A percentile compares a stretch with the other conserved stretches of the same genome.
Evolutionary conservation across 2,329 filamentous ascomycete genomes (phyloP).

Genomic region (Biscogniauxia mediterranea): DNA sequence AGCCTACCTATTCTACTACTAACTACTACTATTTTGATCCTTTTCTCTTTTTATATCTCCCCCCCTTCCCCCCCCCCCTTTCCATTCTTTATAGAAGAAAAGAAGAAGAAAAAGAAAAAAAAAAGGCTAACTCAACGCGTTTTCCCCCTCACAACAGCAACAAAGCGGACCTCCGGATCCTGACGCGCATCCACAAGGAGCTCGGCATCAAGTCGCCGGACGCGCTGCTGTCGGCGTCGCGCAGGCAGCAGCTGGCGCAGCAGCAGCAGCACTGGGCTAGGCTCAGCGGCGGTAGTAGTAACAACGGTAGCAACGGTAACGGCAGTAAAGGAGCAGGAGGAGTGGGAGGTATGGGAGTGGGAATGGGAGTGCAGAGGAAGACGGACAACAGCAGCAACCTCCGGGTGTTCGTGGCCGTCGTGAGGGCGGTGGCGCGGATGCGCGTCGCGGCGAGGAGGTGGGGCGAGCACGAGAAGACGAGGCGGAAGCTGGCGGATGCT

Average conservation of each 20-base stretch:
- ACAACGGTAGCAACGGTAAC: constrained; percentile 8
- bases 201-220: constrained; percentile 39
- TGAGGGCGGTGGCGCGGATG: constrained; percentile 54
- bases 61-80: constrained; percentile 5
- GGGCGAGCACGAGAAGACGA: constrained; percentile 50
- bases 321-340: too few species aligned
- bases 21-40: too few species aligned
- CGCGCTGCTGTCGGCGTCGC: constrained; percentile 20
- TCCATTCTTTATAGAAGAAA: too few species aligned
- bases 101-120: too few species aligned
- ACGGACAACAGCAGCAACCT: constrained; percentile 33
- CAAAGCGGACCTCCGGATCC: constrained; percentile 82
- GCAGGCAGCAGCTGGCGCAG: not conserved
- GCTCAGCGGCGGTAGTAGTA: not conserved
- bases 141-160: constrained; percentile 62
- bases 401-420: constrained; percentile 44
- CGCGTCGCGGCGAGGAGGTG: constrained; percentile 48
- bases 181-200: constrained; percentile 75
- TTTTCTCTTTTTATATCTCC: too few species aligned
- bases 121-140: constrained; percentile 25
- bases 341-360: too few species aligned
- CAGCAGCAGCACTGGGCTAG: not conserved
- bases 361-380: constrained; percentile 1
- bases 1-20: not conserved
- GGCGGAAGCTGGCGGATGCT: constrained; percentile 47